Percentiles rank a stretch among this genome's conserved stretches.
These are phyloP conservation scores for Pueraria montana DNA, from an alignment of 306 rosid species.

Conservation along the genomic window DNA sequence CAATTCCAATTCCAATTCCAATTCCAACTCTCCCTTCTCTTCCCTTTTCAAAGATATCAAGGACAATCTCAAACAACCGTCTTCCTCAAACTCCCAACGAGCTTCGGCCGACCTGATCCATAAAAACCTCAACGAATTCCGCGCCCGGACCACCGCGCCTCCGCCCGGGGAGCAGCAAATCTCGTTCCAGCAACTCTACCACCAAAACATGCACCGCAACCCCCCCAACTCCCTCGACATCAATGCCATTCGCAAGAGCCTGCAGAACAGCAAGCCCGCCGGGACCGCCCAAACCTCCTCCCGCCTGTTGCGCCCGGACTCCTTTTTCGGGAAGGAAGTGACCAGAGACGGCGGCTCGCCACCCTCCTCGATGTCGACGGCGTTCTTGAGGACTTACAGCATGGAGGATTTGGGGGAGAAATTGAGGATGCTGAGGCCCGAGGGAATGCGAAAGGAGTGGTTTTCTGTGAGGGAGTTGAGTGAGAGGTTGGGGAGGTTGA, in stretches of 20 bases:
- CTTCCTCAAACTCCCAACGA: neutral
- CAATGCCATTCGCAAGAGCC: neutral
- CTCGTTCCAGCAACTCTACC: conserved; percentile 57
- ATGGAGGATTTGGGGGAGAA: conserved; percentile 62
- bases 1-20: neutral
- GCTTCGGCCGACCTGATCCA: conserved; percentile 49
- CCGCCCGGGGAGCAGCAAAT: neutral
- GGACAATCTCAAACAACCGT: conserved; percentile 45
- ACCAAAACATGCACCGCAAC: neutral
- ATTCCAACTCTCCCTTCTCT: conserved; percentile 40
- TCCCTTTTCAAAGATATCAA: conserved; percentile 57
- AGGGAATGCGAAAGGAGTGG: conserved; percentile 51
- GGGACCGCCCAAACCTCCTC: neutral
- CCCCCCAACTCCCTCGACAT: neutral
- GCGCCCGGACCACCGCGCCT: conserved; percentile 31
- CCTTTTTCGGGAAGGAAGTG: no score
- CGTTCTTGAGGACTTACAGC: conserved; percentile 54
- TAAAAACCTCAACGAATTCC: conserved; percentile 57
- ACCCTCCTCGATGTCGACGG: neutral
- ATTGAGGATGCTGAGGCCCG: conserved; percentile 74
- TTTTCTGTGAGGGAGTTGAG: conserved; percentile 77
- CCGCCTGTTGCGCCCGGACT: no score
- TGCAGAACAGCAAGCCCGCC: neutral
- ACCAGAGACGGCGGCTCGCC: no score
- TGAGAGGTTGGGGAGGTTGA: conserved; percentile 71